Base-by-base conservation (phyloP, 139 green algal genomes). In the Klebsormidium nitens region DNA sequence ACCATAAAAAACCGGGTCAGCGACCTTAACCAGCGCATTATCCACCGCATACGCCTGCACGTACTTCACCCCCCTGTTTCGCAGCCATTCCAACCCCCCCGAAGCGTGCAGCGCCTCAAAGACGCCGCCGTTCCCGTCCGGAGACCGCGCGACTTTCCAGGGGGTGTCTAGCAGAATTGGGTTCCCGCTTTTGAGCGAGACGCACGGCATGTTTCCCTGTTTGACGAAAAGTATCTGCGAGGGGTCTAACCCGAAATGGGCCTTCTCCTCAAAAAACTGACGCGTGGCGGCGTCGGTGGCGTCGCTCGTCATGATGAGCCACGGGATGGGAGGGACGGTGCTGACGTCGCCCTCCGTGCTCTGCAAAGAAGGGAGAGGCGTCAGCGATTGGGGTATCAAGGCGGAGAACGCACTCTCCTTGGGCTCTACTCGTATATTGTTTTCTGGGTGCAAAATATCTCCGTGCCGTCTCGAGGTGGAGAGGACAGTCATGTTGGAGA, bases 81-180 rank as follows among this genome's bases (percentile, higher is more conserved):
- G 47, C 19, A 76, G 63, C 19, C 40, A 2, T 2, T 76, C 49
- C 3, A 68, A 23, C 11, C 26, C 3, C 32, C 66, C 46, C 26
- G 8, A 2, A 5, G 19, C 8, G 69, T 50, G 28, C 2, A 76
- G 35, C 56, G 69, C 57, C 31, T 49, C 60, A 69, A 75, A 98
- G 38, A 98, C 66, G 5, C 93, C 90, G 29, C 93, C 93, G 76
- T 97, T 98, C 73, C 93, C 93, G 68, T 97, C 88, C 5, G 93
- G 93, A 1, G 89, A 77, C 62, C 40, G 26, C n/a, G 72, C 49
- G 5, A 80, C 14, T 2, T 3, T 55, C n/a, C 17, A 58, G 14
- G 63, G 17, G 23, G 8, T 29, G 29, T 60, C 38, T 75, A 96
- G 44, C 68, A 97, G 90, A 39, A 96, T 37, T 28, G 36, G 36